Conservation (phyloP, 2,329 filamentous ascomycete species). For the Alternaria arbusti region DNA sequence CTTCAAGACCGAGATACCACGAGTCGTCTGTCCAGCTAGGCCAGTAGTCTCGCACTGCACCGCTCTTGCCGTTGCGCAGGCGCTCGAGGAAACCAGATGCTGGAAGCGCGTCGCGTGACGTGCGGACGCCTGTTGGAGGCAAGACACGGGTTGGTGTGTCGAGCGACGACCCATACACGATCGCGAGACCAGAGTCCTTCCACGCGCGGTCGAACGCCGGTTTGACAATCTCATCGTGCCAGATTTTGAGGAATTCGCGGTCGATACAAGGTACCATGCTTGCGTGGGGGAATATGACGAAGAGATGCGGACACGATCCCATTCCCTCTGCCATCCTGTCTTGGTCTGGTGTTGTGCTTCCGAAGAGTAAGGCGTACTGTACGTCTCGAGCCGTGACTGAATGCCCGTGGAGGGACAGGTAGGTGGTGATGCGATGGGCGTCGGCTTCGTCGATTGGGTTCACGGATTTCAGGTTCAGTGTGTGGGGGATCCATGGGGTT, state of each 20-base stretch:
- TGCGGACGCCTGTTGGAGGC: not conserved
- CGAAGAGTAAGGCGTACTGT: slow-evolving; percentile 15
- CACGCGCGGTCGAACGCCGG: slow-evolving; percentile 28
- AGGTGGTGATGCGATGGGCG: slow-evolving; percentile 8
- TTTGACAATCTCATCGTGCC: slow-evolving; percentile 28
- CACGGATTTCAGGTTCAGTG: not conserved
- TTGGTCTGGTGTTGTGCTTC: not conserved
- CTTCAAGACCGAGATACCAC: slow-evolving; percentile 2
- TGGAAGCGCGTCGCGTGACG: slow-evolving; percentile 3
- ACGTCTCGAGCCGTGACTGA: not conserved
- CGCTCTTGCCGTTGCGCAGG: not conserved
- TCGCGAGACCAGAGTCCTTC: slow-evolving; percentile 11
- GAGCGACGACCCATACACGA: not conserved
- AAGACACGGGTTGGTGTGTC: not conserved
- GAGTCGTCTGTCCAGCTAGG: slow-evolving; percentile 11
- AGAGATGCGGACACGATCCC: slow-evolving; percentile 11
- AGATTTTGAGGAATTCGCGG: slow-evolving; percentile 20
- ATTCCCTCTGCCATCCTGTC: not conserved
- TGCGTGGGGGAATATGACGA: slow-evolving; percentile 26
- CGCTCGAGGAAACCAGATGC: slow-evolving; percentile 2
- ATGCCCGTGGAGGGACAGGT: not conserved
- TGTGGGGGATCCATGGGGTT: slow-evolving; percentile 20
- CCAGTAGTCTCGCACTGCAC: slow-evolving; percentile 9
- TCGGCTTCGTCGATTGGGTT: slow-evolving; percentile 11
- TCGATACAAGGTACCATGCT: not conserved